Conservation (phyloP, 1,139 yeast species). For the Petasospora fabianii region DNA sequence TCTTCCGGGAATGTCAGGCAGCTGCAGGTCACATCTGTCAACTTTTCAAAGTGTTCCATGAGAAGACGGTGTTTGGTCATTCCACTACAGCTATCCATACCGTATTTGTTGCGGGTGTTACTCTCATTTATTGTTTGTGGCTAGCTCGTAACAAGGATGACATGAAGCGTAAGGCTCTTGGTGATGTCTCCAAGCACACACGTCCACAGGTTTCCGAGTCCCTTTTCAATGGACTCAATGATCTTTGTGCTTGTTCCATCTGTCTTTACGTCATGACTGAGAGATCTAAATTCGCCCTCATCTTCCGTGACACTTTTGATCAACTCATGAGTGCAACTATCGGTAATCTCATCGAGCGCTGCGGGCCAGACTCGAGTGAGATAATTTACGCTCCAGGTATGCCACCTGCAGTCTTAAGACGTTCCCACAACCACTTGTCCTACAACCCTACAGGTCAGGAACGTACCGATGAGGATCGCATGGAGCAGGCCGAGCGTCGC, state of each 20-base stretch:
- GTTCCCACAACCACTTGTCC: slow-evolving; percentile 17
- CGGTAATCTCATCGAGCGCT: slow-evolving; percentile 48
- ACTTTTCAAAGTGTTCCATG: slow-evolving; percentile 53
- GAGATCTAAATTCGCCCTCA: slow-evolving; percentile 51
- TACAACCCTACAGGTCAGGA: no score
- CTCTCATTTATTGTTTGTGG: slow-evolving; percentile 59
- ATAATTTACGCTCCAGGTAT: slow-evolving; percentile 43
- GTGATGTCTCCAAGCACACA: slow-evolving; percentile 51
- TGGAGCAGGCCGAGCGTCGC: slow-evolving; percentile 42
- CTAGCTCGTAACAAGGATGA: slow-evolving; percentile 53
- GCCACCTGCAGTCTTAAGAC: slow-evolving; percentile 53
- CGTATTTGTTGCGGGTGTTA: slow-evolving; percentile 59
- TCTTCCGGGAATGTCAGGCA: slow-evolving; percentile 57
- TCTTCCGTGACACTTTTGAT: slow-evolving; percentile 59
- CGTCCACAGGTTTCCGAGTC: slow-evolving; percentile 49
- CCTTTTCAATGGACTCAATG: slow-evolving; percentile 50
- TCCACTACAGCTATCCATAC: slow-evolving; percentile 61
- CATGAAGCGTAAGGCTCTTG: slow-evolving; percentile 41
- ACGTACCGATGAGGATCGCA: slow-evolving; percentile 39
- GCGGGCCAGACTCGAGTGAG: slow-evolving; percentile 55
- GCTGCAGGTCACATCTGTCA: slow-evolving; percentile 64
- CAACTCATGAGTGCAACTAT: slow-evolving; percentile 56
- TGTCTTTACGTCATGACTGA: slow-evolving; percentile 61
- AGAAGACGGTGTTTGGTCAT: slow-evolving; percentile 53
- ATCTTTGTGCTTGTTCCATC: slow-evolving; percentile 54